These are phyloP conservation scores for Fusarium newnesense DNA, from an alignment of 2,329 filamentous ascomycete species.

Conservation along the genomic window DNA sequence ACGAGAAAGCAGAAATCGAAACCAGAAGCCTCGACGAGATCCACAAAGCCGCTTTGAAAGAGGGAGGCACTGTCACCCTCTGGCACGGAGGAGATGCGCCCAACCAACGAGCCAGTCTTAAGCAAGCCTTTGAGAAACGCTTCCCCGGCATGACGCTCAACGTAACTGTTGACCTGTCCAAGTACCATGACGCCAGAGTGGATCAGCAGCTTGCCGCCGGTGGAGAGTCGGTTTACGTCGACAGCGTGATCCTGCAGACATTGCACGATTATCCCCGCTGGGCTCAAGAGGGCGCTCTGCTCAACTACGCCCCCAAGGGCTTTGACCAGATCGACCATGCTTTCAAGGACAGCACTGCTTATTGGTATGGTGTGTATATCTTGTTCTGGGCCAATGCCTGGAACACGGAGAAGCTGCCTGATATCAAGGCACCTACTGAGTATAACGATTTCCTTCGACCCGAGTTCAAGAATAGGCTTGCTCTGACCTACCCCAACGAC, in stretches of 20 bases:
- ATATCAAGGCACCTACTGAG: conserved; percentile 45
- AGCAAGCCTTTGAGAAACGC: conserved; percentile 55
- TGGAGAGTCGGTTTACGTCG: conserved; percentile 51
- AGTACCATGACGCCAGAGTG: conserved; percentile 61
- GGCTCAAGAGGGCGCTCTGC: conserved; percentile 57
- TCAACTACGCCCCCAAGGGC: conserved; percentile 60
- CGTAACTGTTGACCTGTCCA: conserved; percentile 64
- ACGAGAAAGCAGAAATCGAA: conserved; percentile 45
- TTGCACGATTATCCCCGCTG: conserved; percentile 63
- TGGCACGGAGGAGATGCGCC: conserved; percentile 62
- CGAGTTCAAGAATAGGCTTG: conserved; percentile 63
- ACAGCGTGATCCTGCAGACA: conserved; percentile 58
- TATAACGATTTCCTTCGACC: conserved; percentile 59
- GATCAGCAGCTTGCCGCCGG: conserved; percentile 56
- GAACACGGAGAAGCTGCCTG: conserved; percentile 47
- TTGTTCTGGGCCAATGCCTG: conserved; percentile 49
- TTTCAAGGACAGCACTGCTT: conserved; percentile 51
- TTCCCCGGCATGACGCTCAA: conserved; percentile 64
- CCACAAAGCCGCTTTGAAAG: conserved; percentile 59
- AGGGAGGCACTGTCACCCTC: conserved; percentile 57
- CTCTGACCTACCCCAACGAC: conserved; percentile 67
- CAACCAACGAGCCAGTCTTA: conserved; percentile 52
- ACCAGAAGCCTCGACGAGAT: conserved; percentile 61
- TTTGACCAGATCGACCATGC: conserved; percentile 55
- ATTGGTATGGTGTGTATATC: conserved; percentile 55